A percentile compares a stretch with the other conserved stretches of the same genome.
phyloP scores from a whole-genome alignment of 1,284 basidiomycete species.

The Rhodotorula sp. region DNA sequence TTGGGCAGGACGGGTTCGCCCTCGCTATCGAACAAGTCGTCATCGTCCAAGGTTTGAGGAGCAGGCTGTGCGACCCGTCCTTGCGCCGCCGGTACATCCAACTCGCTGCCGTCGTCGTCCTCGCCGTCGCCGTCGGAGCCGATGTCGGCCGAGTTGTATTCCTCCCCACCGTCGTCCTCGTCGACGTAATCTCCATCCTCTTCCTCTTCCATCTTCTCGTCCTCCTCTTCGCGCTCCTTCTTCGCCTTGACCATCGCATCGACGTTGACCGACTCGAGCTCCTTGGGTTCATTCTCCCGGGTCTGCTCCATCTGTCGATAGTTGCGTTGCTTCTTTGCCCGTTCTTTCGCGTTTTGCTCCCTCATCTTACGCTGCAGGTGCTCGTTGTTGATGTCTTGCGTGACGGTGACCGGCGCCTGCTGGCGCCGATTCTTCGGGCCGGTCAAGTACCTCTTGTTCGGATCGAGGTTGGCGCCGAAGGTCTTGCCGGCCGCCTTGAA shows the following conservation, averaged over 20 bases:
- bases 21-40: conserved; percentile 26
- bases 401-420: background rate
- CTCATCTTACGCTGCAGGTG: background rate
- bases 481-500: conserved; percentile 10
- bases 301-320: background rate
- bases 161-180: conserved; percentile 16
- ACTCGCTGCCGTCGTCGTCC: conserved; percentile 10
- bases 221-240: conserved; percentile 9
- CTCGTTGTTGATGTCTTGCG: background rate
- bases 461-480: conserved; percentile 26
- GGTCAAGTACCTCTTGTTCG: conserved; percentile 1
- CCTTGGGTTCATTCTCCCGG: background rate
- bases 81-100: background rate
- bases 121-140: conserved; percentile 7
- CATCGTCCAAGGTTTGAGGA: conserved; percentile 5
- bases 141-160: background rate
- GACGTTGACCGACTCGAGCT: conserved; percentile 22
- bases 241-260: conserved; percentile 23
- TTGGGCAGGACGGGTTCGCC: conserved; percentile 22
- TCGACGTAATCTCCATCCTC: conserved; percentile 28
- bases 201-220: conserved; percentile 12
- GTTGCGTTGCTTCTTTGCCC: conserved; percentile 10
- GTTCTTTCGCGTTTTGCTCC: background rate
- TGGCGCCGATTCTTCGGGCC: background rate
- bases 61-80: too few species aligned